Conservation (phyloP, 352 stramenopile genomes). For the Phytopythium kandeliae region DNA sequence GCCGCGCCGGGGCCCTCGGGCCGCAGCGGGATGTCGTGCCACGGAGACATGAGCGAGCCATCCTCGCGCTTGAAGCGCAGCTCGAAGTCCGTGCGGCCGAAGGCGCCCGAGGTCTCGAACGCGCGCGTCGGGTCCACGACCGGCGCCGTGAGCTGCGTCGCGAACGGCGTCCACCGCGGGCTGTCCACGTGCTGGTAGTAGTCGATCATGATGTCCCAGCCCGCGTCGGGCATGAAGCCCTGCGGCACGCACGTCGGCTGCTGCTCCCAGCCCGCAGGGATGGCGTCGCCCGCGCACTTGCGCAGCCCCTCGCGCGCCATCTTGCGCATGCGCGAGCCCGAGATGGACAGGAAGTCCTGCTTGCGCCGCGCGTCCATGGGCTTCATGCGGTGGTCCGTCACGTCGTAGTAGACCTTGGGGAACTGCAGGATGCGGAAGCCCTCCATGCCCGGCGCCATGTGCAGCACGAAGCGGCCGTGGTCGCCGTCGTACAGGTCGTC, state of each 20-base stretch:
- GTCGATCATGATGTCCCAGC: slow-evolving; percentile 98
- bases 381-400: slow-evolving; percentile 98
- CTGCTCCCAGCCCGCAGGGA: slow-evolving; percentile 68
- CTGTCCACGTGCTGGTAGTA: slow-evolving; percentile 97
- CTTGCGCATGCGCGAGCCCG: slow-evolving; percentile 95
- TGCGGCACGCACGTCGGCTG: slow-evolving; percentile 92
- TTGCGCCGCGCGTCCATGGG: slow-evolving; percentile 88
- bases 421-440: slow-evolving; percentile 95
- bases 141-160: slow-evolving; percentile 58
- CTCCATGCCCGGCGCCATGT: slow-evolving; percentile 94
- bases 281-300: slow-evolving; percentile 79
- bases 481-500: slow-evolving; percentile 96
- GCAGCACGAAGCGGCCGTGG: slow-evolving; percentile 96
- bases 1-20: slow-evolving; percentile 42
- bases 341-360: slow-evolving; percentile 98
- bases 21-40: slow-evolving; percentile 93
- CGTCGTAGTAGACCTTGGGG: slow-evolving; percentile 97
- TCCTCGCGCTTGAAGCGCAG: slow-evolving; percentile 68
- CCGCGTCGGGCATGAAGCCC: slow-evolving; percentile 98
- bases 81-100: slow-evolving; percentile 73
- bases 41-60: slow-evolving; percentile 83
- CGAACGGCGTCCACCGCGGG: slow-evolving; percentile 72
- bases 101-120: slow-evolving; percentile 58
- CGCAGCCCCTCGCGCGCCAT: slow-evolving; percentile 93
- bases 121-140: slow-evolving; percentile 33